Base-by-base conservation (phyloP, 148 eudicot genomes). In the Dysphania ambrosioides region DNA sequence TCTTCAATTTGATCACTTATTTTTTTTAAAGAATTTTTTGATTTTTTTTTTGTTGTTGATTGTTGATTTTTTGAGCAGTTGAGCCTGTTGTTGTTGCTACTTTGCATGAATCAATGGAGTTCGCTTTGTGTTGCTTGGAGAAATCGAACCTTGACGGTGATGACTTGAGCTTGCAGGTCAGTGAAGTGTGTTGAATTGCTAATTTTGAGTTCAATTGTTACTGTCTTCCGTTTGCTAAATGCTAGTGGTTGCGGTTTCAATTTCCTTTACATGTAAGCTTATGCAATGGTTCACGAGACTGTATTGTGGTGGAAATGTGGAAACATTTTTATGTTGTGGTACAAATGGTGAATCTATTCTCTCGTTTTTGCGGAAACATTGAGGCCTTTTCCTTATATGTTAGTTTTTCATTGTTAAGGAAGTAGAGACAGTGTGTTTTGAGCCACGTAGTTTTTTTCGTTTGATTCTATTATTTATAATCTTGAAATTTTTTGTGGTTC, bases 121-220 rank as follows among this genome's bases (percentile, higher is more conserved):
- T 92, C 64, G 91, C 91, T n/a, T 68, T 90, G 79, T 86, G 90
- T 75, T 88, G 78, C 75, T 82, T 95, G 89, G 99, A 95, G 82
- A 90, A 88, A 79, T 85, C 81, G 30, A 70, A 77, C 21, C 7
- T 75, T 34, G 69, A 57, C 24, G 60, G 80, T 51, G 99, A 92
- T 49, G 94, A 90, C 68, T 78, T 76, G 44, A 88, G 78, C 72
- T 72, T 89, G 78, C 99, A 90, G 97, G 99, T 95, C n/a, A 75
- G 82, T 82, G 38, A 66, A 18, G 16, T 30, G 26, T 49, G 4
- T n/a, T 42, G 38, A 19, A 21, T 31, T 2, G 34, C 23, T 47
- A 4, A 1, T 35, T 18, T 55, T 9, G 53, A 47, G 3, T 21
- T 16, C 18, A 47, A 47, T 13, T 47, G 53, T 16, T 42, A 15